Percentiles rank a stretch among this genome's conserved stretches.
phyloP scores from a whole-genome alignment of 2,329 filamentous ascomycete species.

The Aspergillus uvarum region DNA sequence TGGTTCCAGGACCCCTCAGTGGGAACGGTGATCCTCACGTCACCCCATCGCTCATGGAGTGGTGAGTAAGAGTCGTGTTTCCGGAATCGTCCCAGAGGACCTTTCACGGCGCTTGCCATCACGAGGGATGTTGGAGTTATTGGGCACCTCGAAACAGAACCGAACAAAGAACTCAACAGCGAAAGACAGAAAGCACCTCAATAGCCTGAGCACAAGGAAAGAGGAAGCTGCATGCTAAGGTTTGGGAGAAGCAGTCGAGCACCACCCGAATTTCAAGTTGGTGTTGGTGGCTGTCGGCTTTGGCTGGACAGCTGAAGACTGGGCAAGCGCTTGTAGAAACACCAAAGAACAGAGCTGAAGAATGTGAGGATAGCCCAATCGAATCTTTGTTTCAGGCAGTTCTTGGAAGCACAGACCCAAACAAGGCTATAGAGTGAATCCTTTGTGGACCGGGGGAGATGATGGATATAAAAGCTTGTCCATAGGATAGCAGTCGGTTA shows the following conservation, averaged over 20 bases:
- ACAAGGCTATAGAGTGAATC: not conserved
- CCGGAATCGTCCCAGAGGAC: constrained; percentile 34
- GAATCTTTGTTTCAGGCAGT: not conserved
- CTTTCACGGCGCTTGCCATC: constrained; percentile 32
- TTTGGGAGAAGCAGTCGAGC: not conserved
- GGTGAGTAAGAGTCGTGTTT: constrained; percentile 26
- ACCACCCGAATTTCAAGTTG: not conserved
- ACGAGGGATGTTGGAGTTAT: not conserved
- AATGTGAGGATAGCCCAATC: not conserved
- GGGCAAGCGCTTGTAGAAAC: not conserved
- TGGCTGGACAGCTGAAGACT: not conserved
- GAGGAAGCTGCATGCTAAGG: not conserved
- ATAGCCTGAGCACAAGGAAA: not conserved
- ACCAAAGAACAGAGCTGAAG: not conserved
- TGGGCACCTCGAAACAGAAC: not conserved
- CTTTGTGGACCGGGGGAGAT: not conserved
- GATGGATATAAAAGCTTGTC: constrained; percentile 10
- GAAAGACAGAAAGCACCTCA: not conserved
- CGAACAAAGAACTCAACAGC: not conserved
- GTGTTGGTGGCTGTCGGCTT: not conserved
- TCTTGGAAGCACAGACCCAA: not conserved
- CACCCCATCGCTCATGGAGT: constrained; percentile 42
- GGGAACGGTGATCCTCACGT: constrained; percentile 38
- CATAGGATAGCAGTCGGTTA: not conserved
- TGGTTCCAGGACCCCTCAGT: constrained; percentile 42